Evolutionary conservation across 139 green algal species (phyloP).

Genomic region (Desmodesmus armatus): DNA sequence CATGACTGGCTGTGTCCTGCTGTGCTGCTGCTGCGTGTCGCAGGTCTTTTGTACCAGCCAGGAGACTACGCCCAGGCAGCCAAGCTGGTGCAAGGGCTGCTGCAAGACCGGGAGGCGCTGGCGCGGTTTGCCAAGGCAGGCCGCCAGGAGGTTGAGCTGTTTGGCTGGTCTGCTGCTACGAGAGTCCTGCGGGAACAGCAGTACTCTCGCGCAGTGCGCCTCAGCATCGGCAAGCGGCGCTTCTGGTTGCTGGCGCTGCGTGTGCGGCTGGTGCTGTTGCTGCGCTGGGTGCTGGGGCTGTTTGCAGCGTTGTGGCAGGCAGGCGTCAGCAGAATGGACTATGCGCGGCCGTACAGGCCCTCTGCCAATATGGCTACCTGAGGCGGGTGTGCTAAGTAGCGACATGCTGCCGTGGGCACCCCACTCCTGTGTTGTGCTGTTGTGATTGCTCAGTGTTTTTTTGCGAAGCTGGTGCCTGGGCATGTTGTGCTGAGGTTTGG

Average conservation of each 20-base stretch:
- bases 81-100: slow-evolving; percentile 20
- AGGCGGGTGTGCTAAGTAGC: background rate
- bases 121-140: slow-evolving; percentile 41
- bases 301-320: background rate
- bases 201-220: slow-evolving; percentile 71
- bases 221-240: slow-evolving; percentile 40
- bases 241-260: slow-evolving; percentile 57
- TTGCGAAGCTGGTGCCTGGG: too few relatives aligned
- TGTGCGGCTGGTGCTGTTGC: slow-evolving; percentile 36
- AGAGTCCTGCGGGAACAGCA: slow-evolving; percentile 66
- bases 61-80: slow-evolving; percentile 32
- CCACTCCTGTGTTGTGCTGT: too few relatives aligned
- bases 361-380: too few relatives aligned
- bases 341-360: slow-evolving; percentile 33
- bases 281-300: background rate
- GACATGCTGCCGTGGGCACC: too few relatives aligned
- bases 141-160: slow-evolving; percentile 54
- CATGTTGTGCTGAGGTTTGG: too few relatives aligned
- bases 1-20: too few relatives aligned
- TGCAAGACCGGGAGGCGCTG: slow-evolving; percentile 48
- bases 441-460: too few relatives aligned
- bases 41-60: slow-evolving; percentile 70
- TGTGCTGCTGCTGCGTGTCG: too few relatives aligned
- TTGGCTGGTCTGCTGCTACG: slow-evolving; percentile 72
- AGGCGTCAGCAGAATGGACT: slow-evolving; percentile 43